These are phyloP conservation scores for Phytophthora uliginosa DNA, from an alignment of 352 stramenopile species.

Conservation along the genomic window DNA sequence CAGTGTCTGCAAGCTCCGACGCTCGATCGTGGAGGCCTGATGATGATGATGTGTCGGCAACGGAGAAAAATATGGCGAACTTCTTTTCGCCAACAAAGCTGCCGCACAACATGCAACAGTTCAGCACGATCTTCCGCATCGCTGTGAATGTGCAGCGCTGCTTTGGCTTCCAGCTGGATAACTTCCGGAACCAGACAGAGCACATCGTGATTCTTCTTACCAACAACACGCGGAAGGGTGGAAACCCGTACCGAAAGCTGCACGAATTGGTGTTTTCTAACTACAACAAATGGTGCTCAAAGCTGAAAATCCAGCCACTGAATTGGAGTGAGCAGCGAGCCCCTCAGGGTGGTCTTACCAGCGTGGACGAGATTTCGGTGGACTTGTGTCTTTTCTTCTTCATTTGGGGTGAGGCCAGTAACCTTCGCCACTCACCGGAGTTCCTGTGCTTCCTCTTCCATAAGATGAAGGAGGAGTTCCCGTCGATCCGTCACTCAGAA, in stretches of 20 bases:
- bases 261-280: constrained; percentile 90
- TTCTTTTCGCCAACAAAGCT: constrained; percentile 83
- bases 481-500: constrained; percentile 68
- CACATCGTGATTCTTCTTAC: constrained; percentile 97
- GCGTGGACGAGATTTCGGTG: constrained; percentile 87
- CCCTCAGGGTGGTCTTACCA: constrained; percentile 89
- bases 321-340: constrained; percentile 75
- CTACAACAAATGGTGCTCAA: constrained; percentile 91
- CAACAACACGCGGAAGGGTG: constrained; percentile 90
- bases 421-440: constrained; percentile 98
- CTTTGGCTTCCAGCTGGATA: constrained; percentile 88
- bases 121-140: constrained; percentile 83
- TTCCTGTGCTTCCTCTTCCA: constrained; percentile 99
- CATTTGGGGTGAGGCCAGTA: constrained; percentile 99
- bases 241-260: constrained; percentile 86
- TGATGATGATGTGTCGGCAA: constrained; percentile 27
- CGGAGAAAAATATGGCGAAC: constrained; percentile 71
- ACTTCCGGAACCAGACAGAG: constrained; percentile 97
- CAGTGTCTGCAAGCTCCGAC: constrained; percentile 84
- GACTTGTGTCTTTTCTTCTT: constrained; percentile 97
- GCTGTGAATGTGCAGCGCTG: constrained; percentile 88
- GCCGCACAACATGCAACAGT: constrained; percentile 88
- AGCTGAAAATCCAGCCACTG: constrained; percentile 78
- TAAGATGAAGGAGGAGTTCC: constrained; percentile 92
- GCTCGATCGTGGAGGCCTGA: constrained; percentile 75